Conservation (phyloP, 495 filamentous ascomycete genomes). For the Aspergillus haitiensis region DNA sequence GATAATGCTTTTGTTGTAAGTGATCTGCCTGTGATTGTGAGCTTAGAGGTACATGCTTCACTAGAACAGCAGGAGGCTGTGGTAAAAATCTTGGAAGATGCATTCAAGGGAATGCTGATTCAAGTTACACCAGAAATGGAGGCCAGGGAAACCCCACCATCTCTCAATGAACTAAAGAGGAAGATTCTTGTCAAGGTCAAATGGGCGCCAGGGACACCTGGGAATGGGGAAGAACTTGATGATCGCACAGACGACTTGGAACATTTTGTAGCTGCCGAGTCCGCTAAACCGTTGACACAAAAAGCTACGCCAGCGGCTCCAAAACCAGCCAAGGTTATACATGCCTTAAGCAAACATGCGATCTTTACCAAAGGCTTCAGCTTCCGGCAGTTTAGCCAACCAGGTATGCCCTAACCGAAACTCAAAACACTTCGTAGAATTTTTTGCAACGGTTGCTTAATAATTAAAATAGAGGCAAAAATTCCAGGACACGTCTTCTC, state of each 20-base stretch:
- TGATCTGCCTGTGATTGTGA: slow-evolving; percentile 82
- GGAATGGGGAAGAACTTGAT: slow-evolving; percentile 32
- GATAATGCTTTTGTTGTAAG: slow-evolving; percentile 73
- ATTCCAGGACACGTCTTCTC: slow-evolving; percentile 86
- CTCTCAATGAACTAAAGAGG: slow-evolving; percentile 61
- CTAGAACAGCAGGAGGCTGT: slow-evolving; percentile 80
- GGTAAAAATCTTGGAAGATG: slow-evolving; percentile 82
- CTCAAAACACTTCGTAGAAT: neutral
- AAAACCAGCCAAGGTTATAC: slow-evolving; percentile 70
- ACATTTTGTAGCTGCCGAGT: slow-evolving; percentile 11
- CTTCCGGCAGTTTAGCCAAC: slow-evolving; percentile 67
- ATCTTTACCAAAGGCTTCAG: slow-evolving; percentile 80
- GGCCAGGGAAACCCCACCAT: slow-evolving; percentile 56
- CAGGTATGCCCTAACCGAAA: slow-evolving; percentile 35
- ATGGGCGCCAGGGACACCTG: slow-evolving; percentile 47
- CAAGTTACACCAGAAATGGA: slow-evolving; percentile 52
- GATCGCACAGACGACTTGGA: slow-evolving; percentile 27
- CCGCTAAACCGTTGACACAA: slow-evolving; percentile 15
- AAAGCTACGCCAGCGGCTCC: slow-evolving; percentile 27
- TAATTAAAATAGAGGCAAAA: slow-evolving; percentile 51
- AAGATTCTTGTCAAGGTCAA: slow-evolving; percentile 95
- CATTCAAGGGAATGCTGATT: slow-evolving; percentile 70
- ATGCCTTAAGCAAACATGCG: slow-evolving; percentile 69
- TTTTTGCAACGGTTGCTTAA: neutral
- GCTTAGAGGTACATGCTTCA: slow-evolving; percentile 82